Percentiles rank a stretch among this genome's conserved stretches.
Conservation (phyloP, 441 rosid species). For the Dalechampia spathulata region DNA sequence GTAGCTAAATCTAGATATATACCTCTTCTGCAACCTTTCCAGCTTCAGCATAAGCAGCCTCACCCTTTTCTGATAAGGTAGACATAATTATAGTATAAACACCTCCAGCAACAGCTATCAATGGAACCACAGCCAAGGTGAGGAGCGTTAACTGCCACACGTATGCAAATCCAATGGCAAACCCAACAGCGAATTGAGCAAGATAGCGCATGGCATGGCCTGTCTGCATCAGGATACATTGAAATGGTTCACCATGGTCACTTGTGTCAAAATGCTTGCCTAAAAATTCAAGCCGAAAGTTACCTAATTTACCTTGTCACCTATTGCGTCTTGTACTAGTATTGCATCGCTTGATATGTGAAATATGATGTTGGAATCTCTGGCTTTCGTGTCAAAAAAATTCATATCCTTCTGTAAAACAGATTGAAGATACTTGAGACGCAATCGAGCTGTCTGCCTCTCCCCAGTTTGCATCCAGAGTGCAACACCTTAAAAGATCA, state of each 20-base stretch:
- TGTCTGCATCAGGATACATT: constrained; percentile 42
- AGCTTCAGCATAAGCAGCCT: constrained; percentile 78
- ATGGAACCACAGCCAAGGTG: constrained; percentile 83
- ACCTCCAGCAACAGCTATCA: constrained; percentile 78
- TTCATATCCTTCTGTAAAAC: constrained; percentile 51
- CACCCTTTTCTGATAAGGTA: constrained; percentile 66
- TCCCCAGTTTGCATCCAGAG: constrained; percentile 85
- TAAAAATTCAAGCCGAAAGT: neutral
- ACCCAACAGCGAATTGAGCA: constrained; percentile 66
- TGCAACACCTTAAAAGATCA: constrained; percentile 43
- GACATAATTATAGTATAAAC: constrained; percentile 65
- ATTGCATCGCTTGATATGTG: constrained; percentile 79
- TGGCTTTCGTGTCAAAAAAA: constrained; percentile 69
- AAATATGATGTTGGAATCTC: constrained; percentile 54
- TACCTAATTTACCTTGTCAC: constrained; percentile 53
- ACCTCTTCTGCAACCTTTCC: constrained; percentile 88
- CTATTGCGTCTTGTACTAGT: constrained; percentile 83
- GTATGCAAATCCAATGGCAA: constrained; percentile 53
- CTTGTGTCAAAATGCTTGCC: neutral
- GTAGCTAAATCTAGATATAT: constrained; percentile 5
- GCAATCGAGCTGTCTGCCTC: constrained; percentile 73
- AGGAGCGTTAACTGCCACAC: constrained; percentile 81
- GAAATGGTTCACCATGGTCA: neutral
- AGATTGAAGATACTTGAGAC: constrained; percentile 57
- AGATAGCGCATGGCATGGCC: constrained; percentile 72